Conservation (phyloP, 2,329 filamentous ascomycete genomes). For the Nothopassalora personata region DNA sequence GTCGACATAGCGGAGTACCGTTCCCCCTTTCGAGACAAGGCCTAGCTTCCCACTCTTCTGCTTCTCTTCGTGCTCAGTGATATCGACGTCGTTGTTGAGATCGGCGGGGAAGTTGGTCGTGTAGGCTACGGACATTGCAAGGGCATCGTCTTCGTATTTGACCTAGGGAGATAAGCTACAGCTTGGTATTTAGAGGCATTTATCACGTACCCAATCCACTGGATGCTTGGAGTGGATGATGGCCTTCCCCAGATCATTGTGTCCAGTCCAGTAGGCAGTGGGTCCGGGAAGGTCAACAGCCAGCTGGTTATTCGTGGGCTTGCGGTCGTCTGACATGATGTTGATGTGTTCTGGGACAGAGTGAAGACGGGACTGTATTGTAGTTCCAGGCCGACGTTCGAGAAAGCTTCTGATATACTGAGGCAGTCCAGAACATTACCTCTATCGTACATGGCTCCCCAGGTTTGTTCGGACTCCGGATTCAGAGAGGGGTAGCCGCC, state of each 20-base stretch:
- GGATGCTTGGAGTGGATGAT: conserved; percentile 30
- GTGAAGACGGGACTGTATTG: background rate
- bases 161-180: background rate
- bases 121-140: conserved; percentile 48
- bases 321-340: conserved; percentile 16
- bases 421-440: background rate
- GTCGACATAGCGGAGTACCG: conserved; percentile 41
- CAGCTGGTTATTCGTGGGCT: conserved; percentile 28
- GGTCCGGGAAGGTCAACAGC: conserved; percentile 28
- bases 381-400: background rate
- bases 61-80: conserved; percentile 42
- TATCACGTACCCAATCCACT: conserved; percentile 23
- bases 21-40: conserved; percentile 46
- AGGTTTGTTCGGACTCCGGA: conserved; percentile 2
- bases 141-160: conserved; percentile 39
- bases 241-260: conserved; percentile 31
- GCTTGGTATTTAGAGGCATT: background rate
- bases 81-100: conserved; percentile 44
- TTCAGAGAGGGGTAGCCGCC: conserved; percentile 10
- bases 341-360: background rate
- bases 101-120: conserved; percentile 48
- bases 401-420: background rate
- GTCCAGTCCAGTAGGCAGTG: conserved; percentile 33
- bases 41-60: conserved; percentile 43
- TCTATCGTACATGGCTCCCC: background rate